phyloP scores from a whole-genome alignment of 805 yeast species.

The Dipodascus geniculatus region DNA sequence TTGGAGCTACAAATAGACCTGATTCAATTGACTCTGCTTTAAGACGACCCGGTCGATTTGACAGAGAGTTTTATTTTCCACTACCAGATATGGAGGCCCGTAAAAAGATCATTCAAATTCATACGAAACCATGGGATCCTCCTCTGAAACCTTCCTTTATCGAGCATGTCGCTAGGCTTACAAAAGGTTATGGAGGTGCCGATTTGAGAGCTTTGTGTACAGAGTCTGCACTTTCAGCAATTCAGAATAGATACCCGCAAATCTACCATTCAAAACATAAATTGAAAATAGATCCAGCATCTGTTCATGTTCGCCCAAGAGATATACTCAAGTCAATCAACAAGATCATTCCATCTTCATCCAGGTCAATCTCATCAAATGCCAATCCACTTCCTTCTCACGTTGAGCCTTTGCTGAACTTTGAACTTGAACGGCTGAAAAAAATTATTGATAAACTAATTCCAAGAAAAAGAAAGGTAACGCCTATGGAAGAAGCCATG shows the following conservation, averaged over 20 bases:
- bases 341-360: constrained; percentile 84
- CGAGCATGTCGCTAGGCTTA: constrained; percentile 56
- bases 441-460: constrained; percentile 40
- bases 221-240: constrained; percentile 86
- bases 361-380: constrained; percentile 64
- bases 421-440: constrained; percentile 36
- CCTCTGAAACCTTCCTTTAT: constrained; percentile 48
- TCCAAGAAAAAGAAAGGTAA: constrained; percentile 44
- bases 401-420: constrained; percentile 50
- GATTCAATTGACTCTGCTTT: constrained; percentile 98
- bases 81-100: constrained; percentile 77
- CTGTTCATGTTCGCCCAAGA: constrained; percentile 60
- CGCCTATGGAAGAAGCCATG: constrained; percentile 58
- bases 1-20: constrained; percentile 96
- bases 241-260: constrained; percentile 88
- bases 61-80: constrained; percentile 93
- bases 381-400: constrained; percentile 73
- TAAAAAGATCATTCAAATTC: constrained; percentile 66
- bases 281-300: constrained; percentile 55
- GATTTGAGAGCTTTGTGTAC: constrained; percentile 90
- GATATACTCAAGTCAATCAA: constrained; percentile 83
- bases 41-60: constrained; percentile 94
- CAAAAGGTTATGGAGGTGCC: constrained; percentile 98
- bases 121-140: constrained; percentile 83
- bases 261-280: constrained; percentile 70